Evolutionary conservation across 2,329 filamentous ascomycete genomes (phyloP).

Genomic region (Xylaria sp.): DNA sequence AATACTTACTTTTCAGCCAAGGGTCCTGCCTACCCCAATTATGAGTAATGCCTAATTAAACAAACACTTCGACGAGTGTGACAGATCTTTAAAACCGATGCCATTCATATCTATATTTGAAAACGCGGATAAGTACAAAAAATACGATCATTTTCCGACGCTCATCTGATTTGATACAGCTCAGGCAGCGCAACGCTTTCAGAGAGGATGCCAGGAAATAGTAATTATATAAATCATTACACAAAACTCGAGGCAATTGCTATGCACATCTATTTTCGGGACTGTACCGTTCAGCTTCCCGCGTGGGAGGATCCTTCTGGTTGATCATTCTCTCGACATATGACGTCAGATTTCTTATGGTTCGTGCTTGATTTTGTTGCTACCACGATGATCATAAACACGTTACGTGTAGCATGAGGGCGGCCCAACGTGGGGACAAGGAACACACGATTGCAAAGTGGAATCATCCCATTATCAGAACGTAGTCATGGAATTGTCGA

Average conservation of each 20-base stretch:
- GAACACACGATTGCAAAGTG: no score
- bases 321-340: background rate
- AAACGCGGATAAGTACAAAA: background rate
- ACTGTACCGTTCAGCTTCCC: background rate
- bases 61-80: no score
- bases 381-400: background rate
- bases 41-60: no score
- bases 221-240: background rate
- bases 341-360: no score
- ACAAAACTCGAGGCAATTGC: background rate
- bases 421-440: no score
- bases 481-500: no score
- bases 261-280: background rate
- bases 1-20: no score
- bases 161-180: background rate
- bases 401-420: background rate
- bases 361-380: no score
- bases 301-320: background rate
- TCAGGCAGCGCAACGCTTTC: background rate
- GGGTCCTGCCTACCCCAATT: no score
- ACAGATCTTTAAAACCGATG: no score
- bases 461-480: no score
- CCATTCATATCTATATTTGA: background rate
- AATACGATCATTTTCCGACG: background rate
- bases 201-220: background rate